Evolutionary conservation across 2,329 filamentous ascomycete species (phyloP), one percentile per base, ranked within the genome.

Genomic region (Trichoderma harzianum): DNA sequence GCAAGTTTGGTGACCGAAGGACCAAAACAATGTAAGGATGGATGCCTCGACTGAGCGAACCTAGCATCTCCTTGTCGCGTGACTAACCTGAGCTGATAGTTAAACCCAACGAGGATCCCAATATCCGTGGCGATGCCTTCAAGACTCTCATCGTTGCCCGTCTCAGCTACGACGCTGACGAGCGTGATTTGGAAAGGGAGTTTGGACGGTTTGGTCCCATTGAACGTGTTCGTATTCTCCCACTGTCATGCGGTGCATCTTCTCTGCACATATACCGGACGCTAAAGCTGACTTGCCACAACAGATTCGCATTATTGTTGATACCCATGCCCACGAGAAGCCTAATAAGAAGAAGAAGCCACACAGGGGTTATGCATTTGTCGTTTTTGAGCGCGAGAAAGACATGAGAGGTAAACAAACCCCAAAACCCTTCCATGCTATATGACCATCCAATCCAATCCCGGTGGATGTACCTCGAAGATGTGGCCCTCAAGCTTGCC

Each of bases 321-420:
- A 97, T 80, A 91, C 90, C 5, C 90, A 93, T 76, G 87, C 90
- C 73, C 83, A 87, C 76, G 88, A 88, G 79, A 92, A 87, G 81
- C 89, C 87, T 71, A 92, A 91, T 78, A 94, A 95, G 83, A 91
- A 93, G 80, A 92, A 92, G 79, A 94, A 94, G 84, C 85, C 91
- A 65, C 93, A 97, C 79, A 88, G 92, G 78, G 96, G 96, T 74
- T 99, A 99, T 82, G 96, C 94, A 73, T 99, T 99, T 80, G 92
- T 99, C 76, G 93, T 98, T 69, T 99, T 95, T 80, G 95, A 98
- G 83, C 92, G 93, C 81, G 96, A 98, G 84, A 95, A 95, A 83
- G 96, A 98, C 81, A 98, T 98, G 95, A 97, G 97, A 94, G 94
- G 95, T 98, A 97, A 90, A 83, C 82, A 80, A 47, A n/a, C 79